Evolutionary conservation across 1,139 yeast genomes (phyloP), one percentile per base, ranked within the genome.

Genomic region (Scheffersomyces lignicola): DNA sequence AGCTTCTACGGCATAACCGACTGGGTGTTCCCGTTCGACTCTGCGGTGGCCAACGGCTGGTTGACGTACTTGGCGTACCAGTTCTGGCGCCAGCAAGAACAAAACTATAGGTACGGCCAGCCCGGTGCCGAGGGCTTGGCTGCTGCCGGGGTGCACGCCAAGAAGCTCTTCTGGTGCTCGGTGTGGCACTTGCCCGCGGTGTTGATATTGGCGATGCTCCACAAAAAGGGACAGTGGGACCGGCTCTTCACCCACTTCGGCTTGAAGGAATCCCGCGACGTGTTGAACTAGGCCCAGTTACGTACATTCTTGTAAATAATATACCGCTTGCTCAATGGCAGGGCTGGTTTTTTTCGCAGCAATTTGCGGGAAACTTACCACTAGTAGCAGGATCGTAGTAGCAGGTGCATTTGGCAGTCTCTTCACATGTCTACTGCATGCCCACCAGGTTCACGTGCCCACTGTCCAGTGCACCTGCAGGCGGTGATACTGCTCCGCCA

Each of bases 181-280:
- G 96, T 94, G 2, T 80, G 94, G 79, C 97, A 94, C 49, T 65
- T 94, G 35, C 98, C 99, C 1, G 92, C 87, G 0, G 83, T 94
- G 7, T 65, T 94, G 37, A 82, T 89, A 17, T 68, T 94, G 41
- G 97, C 97, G 1, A 89, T 94, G 89, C 59, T 90, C 35, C 98
- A 94, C 60, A 94, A 92, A 60, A 83, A 82, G 55, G 97, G 96
- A 3, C 90, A 90, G 58, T 90, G 97, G 97, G 95, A 88, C 54
- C 76, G 92, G 66, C 52, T 85, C 30, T 56, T 61, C 36, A 42
- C 42, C 10, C 64, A 62, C 37, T 33, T 65, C 32, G 65, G 65
- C 3, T 27, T 35, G 7, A 29, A 18, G 13, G 13, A 21, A 10
- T 4, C 25, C 12, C 15, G 15, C 15, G 17, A 14, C 7, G 24